Percentiles rank a stretch among this genome's conserved stretches.
These are phyloP conservation scores for Lactarius akahatsu DNA, from an alignment of 768 basidiomycete genomes.

Conservation along the genomic window DNA sequence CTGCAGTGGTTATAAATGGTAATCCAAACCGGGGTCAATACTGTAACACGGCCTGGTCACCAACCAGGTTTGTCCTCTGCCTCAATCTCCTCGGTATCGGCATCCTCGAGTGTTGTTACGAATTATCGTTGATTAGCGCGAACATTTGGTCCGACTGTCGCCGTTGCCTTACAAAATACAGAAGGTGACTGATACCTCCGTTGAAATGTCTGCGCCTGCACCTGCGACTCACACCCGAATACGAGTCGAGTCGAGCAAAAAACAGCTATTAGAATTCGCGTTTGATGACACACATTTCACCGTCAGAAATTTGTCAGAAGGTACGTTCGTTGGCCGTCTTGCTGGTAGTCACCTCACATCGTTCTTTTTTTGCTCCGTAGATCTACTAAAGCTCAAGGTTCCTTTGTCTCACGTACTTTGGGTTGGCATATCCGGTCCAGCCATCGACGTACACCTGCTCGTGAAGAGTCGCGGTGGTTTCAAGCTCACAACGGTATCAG, in stretches of 20 bases:
- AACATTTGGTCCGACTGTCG: background rate
- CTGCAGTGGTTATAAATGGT: background rate
- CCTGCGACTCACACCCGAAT: background rate
- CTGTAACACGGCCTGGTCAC: too few relatives aligned
- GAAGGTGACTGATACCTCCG: background rate
- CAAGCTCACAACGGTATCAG: slow-evolving; percentile 45
- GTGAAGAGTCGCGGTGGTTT: slow-evolving; percentile 42
- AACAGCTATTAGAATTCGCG: background rate
- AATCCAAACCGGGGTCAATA: background rate
- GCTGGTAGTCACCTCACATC: background rate
- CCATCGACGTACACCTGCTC: slow-evolving; percentile 54
- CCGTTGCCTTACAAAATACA: background rate
- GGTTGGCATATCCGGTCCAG: slow-evolving; percentile 41
- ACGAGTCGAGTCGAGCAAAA: background rate
- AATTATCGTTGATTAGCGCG: background rate
- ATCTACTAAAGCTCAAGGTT: slow-evolving; percentile 32
- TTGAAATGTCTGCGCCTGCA: background rate
- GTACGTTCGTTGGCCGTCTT: slow-evolving; percentile 17
- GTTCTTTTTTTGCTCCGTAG: background rate
- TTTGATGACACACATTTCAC: slow-evolving; percentile 2
- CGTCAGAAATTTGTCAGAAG: slow-evolving; percentile 31
- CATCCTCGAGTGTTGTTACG: background rate
- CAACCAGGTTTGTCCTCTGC: background rate
- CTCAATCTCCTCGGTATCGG: background rate
- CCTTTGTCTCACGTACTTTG: slow-evolving; percentile 55